Conservation (phyloP, 495 filamentous ascomycete species). For the Penicillium cosmopolitanum region DNA sequence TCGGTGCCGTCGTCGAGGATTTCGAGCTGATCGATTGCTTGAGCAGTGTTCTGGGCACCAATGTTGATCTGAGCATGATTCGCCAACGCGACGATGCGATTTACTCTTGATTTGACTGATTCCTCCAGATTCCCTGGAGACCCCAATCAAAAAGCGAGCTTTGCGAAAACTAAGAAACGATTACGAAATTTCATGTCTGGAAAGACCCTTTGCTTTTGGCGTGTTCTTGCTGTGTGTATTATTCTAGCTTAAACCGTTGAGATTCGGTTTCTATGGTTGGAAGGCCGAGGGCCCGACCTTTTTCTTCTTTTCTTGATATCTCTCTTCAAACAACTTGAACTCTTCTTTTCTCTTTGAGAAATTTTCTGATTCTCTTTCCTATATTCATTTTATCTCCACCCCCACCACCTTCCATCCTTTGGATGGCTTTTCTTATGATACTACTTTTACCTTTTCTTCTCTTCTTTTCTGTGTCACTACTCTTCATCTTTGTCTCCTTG, state of each 20-base stretch:
- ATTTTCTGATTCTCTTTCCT: conserved; percentile 6
- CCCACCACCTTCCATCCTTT: too few species aligned
- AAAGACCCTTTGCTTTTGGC: conserved; percentile 15
- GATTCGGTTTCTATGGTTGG: background rate
- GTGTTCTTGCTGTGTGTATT: conserved; percentile 5
- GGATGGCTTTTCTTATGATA: too few species aligned
- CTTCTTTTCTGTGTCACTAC: background rate
- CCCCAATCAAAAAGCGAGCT: background rate
- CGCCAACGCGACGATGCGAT: conserved; percentile 39
- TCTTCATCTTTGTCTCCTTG: conserved; percentile 1
- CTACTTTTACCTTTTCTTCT: conserved; percentile 4
- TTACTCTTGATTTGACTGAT: conserved; percentile 32
- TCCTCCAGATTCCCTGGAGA: background rate
- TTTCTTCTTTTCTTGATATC: conserved; percentile 1
- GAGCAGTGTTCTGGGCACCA: conserved; percentile 68
- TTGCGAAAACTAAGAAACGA: conserved; percentile 12
- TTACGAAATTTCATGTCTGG: conserved; percentile 20
- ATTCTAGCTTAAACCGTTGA: background rate
- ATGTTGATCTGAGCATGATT: conserved; percentile 51
- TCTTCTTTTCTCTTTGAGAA: background rate
- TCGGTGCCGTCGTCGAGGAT: conserved; percentile 69
- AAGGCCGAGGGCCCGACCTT: background rate
- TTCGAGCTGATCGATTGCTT: conserved; percentile 90
- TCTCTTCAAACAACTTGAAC: background rate
- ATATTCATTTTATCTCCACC: conserved; percentile 6